These are phyloP conservation scores for Conticribra weissflogii DNA, from an alignment of 108 stramenopile species.

Conservation along the genomic window DNA sequence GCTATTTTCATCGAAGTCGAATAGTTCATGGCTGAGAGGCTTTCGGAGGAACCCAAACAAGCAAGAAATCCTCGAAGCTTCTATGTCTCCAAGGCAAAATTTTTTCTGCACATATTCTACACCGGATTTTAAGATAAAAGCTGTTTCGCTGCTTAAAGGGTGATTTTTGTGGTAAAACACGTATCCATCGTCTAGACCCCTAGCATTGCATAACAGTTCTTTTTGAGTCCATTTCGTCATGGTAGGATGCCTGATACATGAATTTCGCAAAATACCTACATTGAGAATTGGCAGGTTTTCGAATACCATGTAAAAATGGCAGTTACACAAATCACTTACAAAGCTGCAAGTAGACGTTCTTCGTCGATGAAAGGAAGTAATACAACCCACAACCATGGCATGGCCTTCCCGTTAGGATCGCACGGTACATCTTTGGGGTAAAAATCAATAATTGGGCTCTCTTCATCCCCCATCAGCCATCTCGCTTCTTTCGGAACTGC, in stretches of 20 bases:
- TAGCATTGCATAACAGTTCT: conserved; percentile 79
- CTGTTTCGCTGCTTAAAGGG: conserved; percentile 50
- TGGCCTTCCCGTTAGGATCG: conserved; percentile 98
- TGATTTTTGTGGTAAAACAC: conserved; percentile 74
- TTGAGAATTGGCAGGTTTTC: background rate
- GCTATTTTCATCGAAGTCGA: conserved; percentile 60
- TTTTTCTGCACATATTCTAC: conserved; percentile 57
- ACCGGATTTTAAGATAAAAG: conserved; percentile 54
- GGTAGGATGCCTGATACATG: conserved; percentile 61
- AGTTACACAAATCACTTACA: conserved; percentile 50
- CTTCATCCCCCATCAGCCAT: conserved; percentile 89
- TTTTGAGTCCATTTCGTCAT: conserved; percentile 84
- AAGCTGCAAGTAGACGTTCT: conserved; percentile 81
- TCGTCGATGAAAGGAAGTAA: conserved; percentile 98
- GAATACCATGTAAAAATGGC: background rate
- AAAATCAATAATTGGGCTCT: conserved; percentile 96
- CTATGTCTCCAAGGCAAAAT: conserved; percentile 55
- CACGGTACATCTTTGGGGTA: conserved; percentile 93
- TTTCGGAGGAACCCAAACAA: conserved; percentile 77
- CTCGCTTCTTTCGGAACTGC: conserved; percentile 92
- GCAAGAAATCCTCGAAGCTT: conserved; percentile 53
- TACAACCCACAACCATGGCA: conserved; percentile 99
- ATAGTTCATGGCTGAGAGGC: conserved; percentile 79
- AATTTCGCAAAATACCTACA: too few relatives aligned
- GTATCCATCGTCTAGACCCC: conserved; percentile 89